Base-by-base conservation (phyloP, 2,329 filamentous ascomycete species). In the Colletotrichum sp. region DNA sequence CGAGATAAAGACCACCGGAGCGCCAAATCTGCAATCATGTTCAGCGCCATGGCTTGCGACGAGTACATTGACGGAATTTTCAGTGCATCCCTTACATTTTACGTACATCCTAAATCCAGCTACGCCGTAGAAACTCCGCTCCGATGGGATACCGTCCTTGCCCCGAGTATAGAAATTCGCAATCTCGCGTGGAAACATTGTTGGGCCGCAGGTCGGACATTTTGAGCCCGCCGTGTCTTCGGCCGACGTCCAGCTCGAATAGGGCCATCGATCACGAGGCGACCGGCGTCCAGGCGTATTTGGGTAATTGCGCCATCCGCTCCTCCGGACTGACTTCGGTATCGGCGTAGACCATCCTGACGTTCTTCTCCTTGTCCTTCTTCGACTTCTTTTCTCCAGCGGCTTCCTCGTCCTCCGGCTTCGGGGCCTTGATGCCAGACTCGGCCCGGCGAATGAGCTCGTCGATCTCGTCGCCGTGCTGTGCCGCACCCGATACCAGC, bases 301-400 rank as follows among this genome's bases (percentile, higher is more conserved):
- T 92, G 75, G 93, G 88, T 85, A 97, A 86, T 80, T 87, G 85
- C 33, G 95, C 93, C 94, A 98, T 95, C 84, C 93, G 95, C 88
- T 98, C 96, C 86, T 98, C 96, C 3, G 95, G 94, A 79, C 94
- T 97, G 79, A 92, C 86, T 72, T 93, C 92, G 66, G 93, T 91
- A 81, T 97, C 94, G 75, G 92, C 92, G 85, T 97, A 98, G 34
- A 98, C 88, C 90, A 98, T 92, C 81, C 90, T 90, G 70, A 87
- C 87, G 80, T 92, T 93, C 81, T 92, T 90, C 77, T 91, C 89
- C 83, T 92, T 93, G 74, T 91, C 88, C 82, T 93, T 93, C 88
- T 93, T 93, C 21, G 84, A 83, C 79, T 91, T 91, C 85, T 92
- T 93, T 81, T 93, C 92, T 65, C 84, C 86, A 1, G 82, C 81